Evolutionary conservation across 2,329 filamentous ascomycete genomes (phyloP).

Genomic region (Tolypocladium nubicola): DNA sequence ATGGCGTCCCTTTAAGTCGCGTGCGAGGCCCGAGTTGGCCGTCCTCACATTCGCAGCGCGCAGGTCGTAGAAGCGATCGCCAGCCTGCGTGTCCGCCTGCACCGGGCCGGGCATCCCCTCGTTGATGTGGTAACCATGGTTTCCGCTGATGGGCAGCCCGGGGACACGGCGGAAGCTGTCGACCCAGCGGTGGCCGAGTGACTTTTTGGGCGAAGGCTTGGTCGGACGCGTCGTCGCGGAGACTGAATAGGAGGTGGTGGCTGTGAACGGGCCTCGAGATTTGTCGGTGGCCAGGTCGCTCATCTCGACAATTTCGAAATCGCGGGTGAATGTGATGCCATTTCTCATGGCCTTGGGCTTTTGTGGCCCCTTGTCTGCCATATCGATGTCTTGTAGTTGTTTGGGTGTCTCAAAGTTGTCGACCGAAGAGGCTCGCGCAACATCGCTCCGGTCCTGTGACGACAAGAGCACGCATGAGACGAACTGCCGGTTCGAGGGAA

Average conservation of each 20-base stretch:
- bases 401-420: not conserved
- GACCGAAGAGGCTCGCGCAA: not conserved
- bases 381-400: not conserved
- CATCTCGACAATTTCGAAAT: conserved; percentile 10
- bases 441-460: not conserved
- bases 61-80: conserved; percentile 43
- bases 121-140: conserved; percentile 11
- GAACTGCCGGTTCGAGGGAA: not conserved
- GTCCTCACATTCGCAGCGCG: conserved; percentile 58
- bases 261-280: conserved; percentile 1
- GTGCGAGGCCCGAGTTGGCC: conserved; percentile 62
- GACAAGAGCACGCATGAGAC: not conserved
- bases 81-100: conserved; percentile 4
- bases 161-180: conserved; percentile 50
- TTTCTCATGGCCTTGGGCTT: conserved; percentile 4
- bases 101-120: conserved; percentile 10
- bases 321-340: conserved; percentile 8
- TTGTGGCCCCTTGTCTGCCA: conserved; percentile 3
- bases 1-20: conserved; percentile 73
- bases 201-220: conserved; percentile 1
- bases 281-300: conserved; percentile 2
- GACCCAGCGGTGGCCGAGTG: conserved; percentile 24
- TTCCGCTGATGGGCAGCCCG: conserved; percentile 25
- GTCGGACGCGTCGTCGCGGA: not conserved
- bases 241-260: conserved; percentile 6